phyloP scores from a whole-genome alignment of 176 grass and related monocot species.

The Paspalum notatum region DNA sequence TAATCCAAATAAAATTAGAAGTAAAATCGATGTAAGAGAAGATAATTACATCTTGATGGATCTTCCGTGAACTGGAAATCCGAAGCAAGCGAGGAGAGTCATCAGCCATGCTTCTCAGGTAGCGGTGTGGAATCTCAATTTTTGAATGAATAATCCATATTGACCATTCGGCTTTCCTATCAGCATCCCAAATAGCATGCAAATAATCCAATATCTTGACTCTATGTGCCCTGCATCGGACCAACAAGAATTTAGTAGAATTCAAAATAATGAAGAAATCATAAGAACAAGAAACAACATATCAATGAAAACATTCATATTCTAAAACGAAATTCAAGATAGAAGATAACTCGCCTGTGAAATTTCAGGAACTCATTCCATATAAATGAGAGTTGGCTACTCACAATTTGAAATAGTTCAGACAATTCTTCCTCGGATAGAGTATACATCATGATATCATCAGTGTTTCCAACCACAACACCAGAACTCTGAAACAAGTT shows the following conservation, averaged over 20 bases:
- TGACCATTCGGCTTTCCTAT: slow-evolving; percentile 89
- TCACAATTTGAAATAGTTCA: slow-evolving; percentile 73
- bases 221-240: slow-evolving; percentile 68
- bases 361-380: slow-evolving; percentile 95
- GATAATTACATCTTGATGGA: slow-evolving; percentile 69
- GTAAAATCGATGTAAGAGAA: slow-evolving; percentile 5
- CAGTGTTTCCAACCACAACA: slow-evolving; percentile 48
- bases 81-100: slow-evolving; percentile 68
- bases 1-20: not conserved
- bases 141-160: slow-evolving; percentile 96
- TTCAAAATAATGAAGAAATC: slow-evolving; percentile 30
- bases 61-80: slow-evolving; percentile 56
- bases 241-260: slow-evolving; percentile 22
- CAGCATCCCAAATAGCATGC: slow-evolving; percentile 68
- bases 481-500: slow-evolving; percentile 70
- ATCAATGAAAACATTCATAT: slow-evolving; percentile 17
- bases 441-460: slow-evolving; percentile 66
- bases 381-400: slow-evolving; percentile 73
- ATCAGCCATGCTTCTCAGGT: slow-evolving; percentile 62
- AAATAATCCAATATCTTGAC: slow-evolving; percentile 81
- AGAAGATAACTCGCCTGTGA: slow-evolving; percentile 59
- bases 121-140: slow-evolving; percentile 80
- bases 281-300: not conserved
- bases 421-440: slow-evolving; percentile 78
- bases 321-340: slow-evolving; percentile 33